Evolutionary conservation across 2,329 filamentous ascomycete genomes (phyloP).

Genomic region (Beauveria caledonica): DNA sequence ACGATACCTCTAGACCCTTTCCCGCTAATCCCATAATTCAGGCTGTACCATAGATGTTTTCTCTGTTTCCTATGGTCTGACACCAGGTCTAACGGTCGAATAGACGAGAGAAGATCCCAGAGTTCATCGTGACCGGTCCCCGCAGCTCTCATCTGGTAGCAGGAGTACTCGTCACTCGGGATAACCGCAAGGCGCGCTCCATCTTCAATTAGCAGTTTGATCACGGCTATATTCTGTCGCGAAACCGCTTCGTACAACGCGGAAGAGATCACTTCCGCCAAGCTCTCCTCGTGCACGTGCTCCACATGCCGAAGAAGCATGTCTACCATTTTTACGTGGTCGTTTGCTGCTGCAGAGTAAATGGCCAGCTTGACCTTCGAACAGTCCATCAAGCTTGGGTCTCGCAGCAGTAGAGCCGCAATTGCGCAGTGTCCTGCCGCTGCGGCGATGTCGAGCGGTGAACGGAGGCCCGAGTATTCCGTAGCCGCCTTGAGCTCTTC

Average conservation of each 20-base stretch:
- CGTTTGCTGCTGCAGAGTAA: rapidly evolving
- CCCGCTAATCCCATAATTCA: rapidly evolving
- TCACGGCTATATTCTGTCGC: background rate
- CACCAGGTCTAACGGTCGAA: background rate
- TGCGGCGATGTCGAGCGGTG: background rate
- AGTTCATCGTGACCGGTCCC: background rate
- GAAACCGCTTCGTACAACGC: background rate
- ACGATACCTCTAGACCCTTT: background rate
- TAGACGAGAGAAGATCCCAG: background rate
- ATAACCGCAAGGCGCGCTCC: background rate
- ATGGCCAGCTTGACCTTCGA: background rate
- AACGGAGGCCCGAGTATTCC: rapidly evolving
- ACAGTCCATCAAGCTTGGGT: background rate
- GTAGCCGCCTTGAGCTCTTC: background rate
- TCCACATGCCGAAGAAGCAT: background rate
- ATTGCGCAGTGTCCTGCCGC: background rate
- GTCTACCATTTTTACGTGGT: background rate
- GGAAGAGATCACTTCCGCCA: too few species aligned
- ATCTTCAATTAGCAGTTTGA: background rate
- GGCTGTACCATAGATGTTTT: background rate
- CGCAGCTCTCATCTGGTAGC: background rate
- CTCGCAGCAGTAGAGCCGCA: background rate
- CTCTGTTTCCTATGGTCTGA: background rate
- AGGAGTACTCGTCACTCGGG: background rate
- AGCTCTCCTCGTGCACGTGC: too few species aligned